Percentiles rank a stretch among this genome's conserved stretches.
phyloP scores from a whole-genome alignment of 805 yeast genomes.

The Vanderwaltozyma tropicalis region DNA sequence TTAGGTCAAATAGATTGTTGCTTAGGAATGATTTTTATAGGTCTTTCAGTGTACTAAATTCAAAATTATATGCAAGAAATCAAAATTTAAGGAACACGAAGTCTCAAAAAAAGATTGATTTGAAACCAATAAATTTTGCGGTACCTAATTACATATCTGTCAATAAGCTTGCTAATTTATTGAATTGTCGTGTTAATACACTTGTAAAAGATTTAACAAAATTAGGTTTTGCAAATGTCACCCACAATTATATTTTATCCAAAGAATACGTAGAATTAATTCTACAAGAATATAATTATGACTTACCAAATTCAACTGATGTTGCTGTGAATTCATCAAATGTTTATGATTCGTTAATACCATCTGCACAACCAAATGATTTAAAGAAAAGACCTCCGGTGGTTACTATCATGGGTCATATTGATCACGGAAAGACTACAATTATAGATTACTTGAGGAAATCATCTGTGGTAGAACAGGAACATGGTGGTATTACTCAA shows the following conservation, averaged over 20 bases:
- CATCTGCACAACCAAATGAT: constrained; percentile 37
- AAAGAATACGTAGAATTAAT: constrained; percentile 76
- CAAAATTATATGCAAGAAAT: constrained; percentile 1
- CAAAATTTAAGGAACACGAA: background rate
- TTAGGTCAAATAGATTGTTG: too few relatives aligned
- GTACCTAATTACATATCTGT: constrained; percentile 76
- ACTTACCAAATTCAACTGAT: constrained; percentile 29
- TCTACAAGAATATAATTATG: constrained; percentile 81
- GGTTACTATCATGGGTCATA: constrained; percentile 98
- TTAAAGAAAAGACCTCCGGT: constrained; percentile 76
- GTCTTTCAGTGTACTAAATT: background rate
- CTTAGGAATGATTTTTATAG: background rate
- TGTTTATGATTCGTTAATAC: constrained; percentile 51
- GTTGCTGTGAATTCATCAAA: constrained; percentile 41
- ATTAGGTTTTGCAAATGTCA: constrained; percentile 63
- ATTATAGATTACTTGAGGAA: constrained; percentile 78
- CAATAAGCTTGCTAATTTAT: constrained; percentile 61
- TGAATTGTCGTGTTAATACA: constrained; percentile 53
- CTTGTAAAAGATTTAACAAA: constrained; percentile 47
- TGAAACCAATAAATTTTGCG: constrained; percentile 15
- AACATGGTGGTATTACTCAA: constrained; percentile 95
- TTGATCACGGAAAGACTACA: constrained; percentile 96
- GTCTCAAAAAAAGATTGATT: background rate
- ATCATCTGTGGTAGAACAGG: constrained; percentile 72
- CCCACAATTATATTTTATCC: constrained; percentile 70